phyloP scores from a whole-genome alignment of 225 moss, liverwort and hornwort genomes.

The Bryum argenteum region DNA sequence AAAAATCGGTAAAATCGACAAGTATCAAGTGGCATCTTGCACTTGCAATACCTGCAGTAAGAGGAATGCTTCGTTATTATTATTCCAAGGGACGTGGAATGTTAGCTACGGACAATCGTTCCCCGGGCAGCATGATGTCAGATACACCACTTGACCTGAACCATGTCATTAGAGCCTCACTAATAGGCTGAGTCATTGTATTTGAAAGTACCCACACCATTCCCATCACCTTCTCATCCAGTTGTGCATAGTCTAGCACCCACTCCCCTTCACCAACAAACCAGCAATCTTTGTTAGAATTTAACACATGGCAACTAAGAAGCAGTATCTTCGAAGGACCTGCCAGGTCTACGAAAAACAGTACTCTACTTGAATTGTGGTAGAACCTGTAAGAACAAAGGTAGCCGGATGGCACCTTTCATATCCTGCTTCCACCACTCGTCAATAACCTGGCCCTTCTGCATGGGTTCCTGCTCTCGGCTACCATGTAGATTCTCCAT shows the following conservation, averaged over 20 bases:
- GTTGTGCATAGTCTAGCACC: constrained; percentile 83
- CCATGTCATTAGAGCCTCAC: constrained; percentile 92
- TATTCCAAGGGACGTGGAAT: no score
- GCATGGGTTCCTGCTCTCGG: constrained; percentile 91
- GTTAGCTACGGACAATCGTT: constrained; percentile 69
- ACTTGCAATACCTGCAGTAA: no score
- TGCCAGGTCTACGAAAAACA: constrained; percentile 11
- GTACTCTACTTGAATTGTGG: background rate
- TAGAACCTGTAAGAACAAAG: no score
- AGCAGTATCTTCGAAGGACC: constrained; percentile 11
- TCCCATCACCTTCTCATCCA: constrained; percentile 98
- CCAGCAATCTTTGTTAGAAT: constrained; percentile 7
- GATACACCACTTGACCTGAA: constrained; percentile 80
- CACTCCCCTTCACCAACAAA: constrained; percentile 68
- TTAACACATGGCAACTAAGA: constrained; percentile 3
- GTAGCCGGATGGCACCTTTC: constrained; percentile 51
- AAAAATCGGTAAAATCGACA: no score
- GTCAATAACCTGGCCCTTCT: constrained; percentile 88
- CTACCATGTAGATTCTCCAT: constrained; percentile 93
- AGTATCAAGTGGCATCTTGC: no score
- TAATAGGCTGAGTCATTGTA: constrained; percentile 92
- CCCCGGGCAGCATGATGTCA: constrained; percentile 70
- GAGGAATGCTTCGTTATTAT: no score
- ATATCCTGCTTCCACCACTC: constrained; percentile 97
- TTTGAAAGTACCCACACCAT: constrained; percentile 99